Evolutionary conservation across 345 rosid species (phyloP), one percentile per base, ranked within the genome.

Genomic region (Nasturtium officinale): DNA sequence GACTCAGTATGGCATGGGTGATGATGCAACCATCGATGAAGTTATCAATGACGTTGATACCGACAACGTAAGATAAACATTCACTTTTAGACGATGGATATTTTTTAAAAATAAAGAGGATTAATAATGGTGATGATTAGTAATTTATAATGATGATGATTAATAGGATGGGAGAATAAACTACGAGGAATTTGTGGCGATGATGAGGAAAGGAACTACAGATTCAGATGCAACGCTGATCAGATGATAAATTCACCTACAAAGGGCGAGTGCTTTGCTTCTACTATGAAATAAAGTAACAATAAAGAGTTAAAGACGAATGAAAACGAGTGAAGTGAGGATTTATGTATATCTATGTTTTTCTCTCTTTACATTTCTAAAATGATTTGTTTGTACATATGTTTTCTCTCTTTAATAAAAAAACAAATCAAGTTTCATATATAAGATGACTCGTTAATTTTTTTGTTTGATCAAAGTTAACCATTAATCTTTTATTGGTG

Each of bases 21-120:
- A 90, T 69, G 96, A 91, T 50, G 89, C 86, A 2, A 91, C 86
- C 21, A 80, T 89, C 72, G 83, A 86, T 73, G 91, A 95, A 82
- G 79, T 91, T 73, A 73, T 95, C 42, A 78, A 85, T 21, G 97
- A 95, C 78, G 99, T 91, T 20, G 96, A 95, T 65, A 82, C 83
- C 5, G 90, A 95, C 77, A 85, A 85, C 63, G 97, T 90, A 85
- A 75, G 45, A 20, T 67, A 53, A 15, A 29, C 8, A 52, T 11
- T 37, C 8, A 43, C 6, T 7, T 66, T 26, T 8, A 61, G 20
- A 45, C 48, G 12, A 21, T 32, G n/a, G 35, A 6, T 26, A 3
- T 42, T 40, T 13, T 6, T 3, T 13, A 40, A 13, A 11, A 13
- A 40, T 3, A 35, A 35, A 35, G 12, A 11, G 16, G 16, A 40